Conservation (phyloP, 2,329 filamentous ascomycete species). For the Didymella arachidicola region DNA sequence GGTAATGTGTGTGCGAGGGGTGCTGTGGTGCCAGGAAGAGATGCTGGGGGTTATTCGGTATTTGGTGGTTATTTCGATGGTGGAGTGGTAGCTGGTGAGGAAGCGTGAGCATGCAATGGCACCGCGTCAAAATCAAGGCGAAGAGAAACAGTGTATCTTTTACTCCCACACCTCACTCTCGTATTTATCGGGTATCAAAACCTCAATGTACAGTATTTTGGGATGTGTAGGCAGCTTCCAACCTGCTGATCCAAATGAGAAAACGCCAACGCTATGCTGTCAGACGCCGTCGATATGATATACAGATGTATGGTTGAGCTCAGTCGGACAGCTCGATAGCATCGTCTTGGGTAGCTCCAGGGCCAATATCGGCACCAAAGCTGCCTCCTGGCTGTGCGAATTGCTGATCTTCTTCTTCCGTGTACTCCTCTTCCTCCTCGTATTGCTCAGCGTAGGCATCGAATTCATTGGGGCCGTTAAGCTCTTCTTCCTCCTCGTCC, state of each 20-base stretch:
- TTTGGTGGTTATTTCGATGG: not conserved
- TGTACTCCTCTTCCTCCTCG: constrained; percentile 24
- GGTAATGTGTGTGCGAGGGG: not conserved
- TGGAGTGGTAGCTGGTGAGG: too few species aligned
- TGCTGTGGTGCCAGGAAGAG: not conserved
- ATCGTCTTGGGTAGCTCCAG: constrained; percentile 43
- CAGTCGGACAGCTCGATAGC: constrained; percentile 48
- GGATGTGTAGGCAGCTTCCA: too few species aligned
- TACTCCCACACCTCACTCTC: not conserved
- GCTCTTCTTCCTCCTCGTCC: constrained; percentile 5
- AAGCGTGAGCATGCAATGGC: too few species aligned
- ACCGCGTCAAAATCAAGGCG: not conserved
- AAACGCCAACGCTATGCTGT: constrained; percentile 19
- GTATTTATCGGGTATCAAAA: constrained; percentile 2
- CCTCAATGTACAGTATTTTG: not conserved
- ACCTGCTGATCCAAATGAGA: not conserved
- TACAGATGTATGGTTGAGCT: constrained; percentile 1
- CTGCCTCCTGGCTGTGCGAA: constrained; percentile 11
- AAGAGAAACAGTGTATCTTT: not conserved
- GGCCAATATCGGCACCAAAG: constrained; percentile 13
- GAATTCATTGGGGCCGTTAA: constrained; percentile 4
- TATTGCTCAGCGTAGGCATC: constrained; percentile 15
- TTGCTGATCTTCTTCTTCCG: constrained; percentile 23
- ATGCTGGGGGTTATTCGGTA: not conserved
- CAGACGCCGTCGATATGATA: constrained; percentile 1